These are phyloP conservation scores for Aspergillaceae sp. DNA, from an alignment of 2,329 filamentous ascomycete genomes.

Conservation along the genomic window DNA sequence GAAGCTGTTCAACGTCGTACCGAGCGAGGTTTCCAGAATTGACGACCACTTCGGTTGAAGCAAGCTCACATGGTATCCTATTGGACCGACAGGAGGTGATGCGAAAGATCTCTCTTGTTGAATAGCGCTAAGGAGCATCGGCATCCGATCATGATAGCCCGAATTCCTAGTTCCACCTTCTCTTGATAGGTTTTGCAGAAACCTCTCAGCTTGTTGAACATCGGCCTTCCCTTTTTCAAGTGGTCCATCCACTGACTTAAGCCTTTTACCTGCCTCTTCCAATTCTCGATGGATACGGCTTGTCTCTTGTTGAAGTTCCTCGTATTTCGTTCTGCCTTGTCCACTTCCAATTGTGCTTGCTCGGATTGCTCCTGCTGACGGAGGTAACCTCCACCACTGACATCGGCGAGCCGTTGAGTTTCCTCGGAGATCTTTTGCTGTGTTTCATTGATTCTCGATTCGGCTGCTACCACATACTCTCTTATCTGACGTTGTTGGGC, in stretches of 20 bases:
- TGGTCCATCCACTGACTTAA: slow-evolving; percentile 14
- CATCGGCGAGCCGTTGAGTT: slow-evolving; percentile 51
- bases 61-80: slow-evolving; percentile 70
- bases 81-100: slow-evolving; percentile 68
- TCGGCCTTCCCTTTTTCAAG: slow-evolving; percentile 45
- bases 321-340: slow-evolving; percentile 36
- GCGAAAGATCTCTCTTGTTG: slow-evolving; percentile 60
- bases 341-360: slow-evolving; percentile 45
- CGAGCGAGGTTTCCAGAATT: slow-evolving; percentile 69
- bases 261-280: slow-evolving; percentile 26
- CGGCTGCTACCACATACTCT: slow-evolving; percentile 47
- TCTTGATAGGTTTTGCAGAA: slow-evolving; percentile 45
- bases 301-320: slow-evolving; percentile 33
- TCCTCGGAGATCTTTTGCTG: slow-evolving; percentile 42
- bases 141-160: slow-evolving; percentile 57
- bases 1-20: slow-evolving; percentile 63
- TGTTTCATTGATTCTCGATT: slow-evolving; percentile 34
- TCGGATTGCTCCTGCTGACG: slow-evolving; percentile 53
- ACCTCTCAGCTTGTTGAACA: slow-evolving; percentile 44
- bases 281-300: slow-evolving; percentile 28
- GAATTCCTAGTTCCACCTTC: slow-evolving; percentile 53
- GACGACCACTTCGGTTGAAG: slow-evolving; percentile 73
- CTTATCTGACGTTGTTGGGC: slow-evolving; percentile 59
- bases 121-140: slow-evolving; percentile 59
- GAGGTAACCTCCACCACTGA: slow-evolving; percentile 61